Conservation (phyloP, 1,284 basidiomycete species). For the Marasmius fiardii region DNA sequence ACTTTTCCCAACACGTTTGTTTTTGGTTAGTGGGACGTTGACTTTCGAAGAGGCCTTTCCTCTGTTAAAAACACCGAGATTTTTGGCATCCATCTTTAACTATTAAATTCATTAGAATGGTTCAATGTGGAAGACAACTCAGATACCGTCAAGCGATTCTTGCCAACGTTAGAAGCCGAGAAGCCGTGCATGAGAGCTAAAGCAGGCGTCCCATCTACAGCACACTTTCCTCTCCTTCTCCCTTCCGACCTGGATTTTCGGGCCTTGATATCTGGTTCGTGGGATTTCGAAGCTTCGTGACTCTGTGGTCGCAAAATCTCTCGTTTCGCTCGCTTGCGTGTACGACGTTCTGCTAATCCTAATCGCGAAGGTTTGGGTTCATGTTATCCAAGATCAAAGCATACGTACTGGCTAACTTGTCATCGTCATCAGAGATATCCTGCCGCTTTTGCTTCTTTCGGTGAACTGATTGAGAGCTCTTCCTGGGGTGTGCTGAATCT, state of each 20-base stretch:
- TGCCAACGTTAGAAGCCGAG: slow-evolving; percentile 64
- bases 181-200: slow-evolving; percentile 76
- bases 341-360: slow-evolving; percentile 56
- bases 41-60: slow-evolving; percentile 62
- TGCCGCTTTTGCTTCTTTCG: background rate
- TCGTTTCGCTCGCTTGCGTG: slow-evolving; percentile 49
- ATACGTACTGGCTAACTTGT: slow-evolving; percentile 3
- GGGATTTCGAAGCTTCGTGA: slow-evolving; percentile 5
- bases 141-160: slow-evolving; percentile 64
- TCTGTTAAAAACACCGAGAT: slow-evolving; percentile 65
- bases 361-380: background rate
- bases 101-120: slow-evolving; percentile 1
- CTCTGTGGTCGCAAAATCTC: slow-evolving; percentile 41
- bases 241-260: slow-evolving; percentile 15
- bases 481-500: background rate
- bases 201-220: slow-evolving; percentile 39
- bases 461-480: background rate
- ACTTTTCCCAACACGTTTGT: slow-evolving; percentile 19
- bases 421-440: slow-evolving; percentile 5
- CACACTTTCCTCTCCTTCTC: slow-evolving; percentile 28
- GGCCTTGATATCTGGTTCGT: slow-evolving; percentile 8
- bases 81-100: slow-evolving; percentile 36
- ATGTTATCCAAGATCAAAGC: background rate
- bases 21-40: slow-evolving; percentile 16
- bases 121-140: background rate